Evolutionary conservation across 2,329 filamentous ascomycete genomes (phyloP), one percentile per base, ranked within the genome.

Genomic region (Epichloe festucae): DNA sequence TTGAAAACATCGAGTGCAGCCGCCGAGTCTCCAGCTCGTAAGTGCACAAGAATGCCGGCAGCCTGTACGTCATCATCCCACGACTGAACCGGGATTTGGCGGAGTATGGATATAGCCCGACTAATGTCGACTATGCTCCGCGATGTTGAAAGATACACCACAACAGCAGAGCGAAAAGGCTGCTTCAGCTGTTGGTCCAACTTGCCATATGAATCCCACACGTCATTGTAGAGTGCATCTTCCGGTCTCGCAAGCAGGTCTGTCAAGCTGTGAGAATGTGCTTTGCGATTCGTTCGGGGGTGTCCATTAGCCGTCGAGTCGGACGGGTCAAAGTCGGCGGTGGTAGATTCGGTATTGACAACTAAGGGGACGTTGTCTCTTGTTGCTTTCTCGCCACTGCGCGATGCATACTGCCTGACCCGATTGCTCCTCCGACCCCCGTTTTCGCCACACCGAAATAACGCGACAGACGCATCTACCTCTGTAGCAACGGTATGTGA

Each of bases 51-150:
- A 4, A 78, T 60, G 8, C 66, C 72, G 0, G 69, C 65, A 2
- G 66, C 58, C 3, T 77, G 65, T 4, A 68, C 52, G 3, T 64
- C 58, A 12, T 71, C 61, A 15, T 68, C 67, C 74, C 73, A 77
- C 6, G 61, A 52, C 0, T 64, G 55, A 2, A 56, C 38, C 0
- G 65, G 58, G 2, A 74, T 59, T 34, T 67, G 60, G 2, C 63
- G 62, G 48, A 78, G 75, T 2, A 78, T 53, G 3, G 71, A 65
- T 4, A 68, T 60, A n/a, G 75, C 67, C 51, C 74, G 70, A 58
- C 67, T 67, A 1, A 68, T 69, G 47, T 78, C 73, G 3, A 71
- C 61, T 8, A 68, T 56, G n/a, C 69, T 67, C 5, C 59, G 60
- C 3, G 74, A 76, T 15, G 57, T 63, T 5, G 71, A 64, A 10